Conservation (phyloP, 179 eudicot genomes). For the Sideroxylon spinosum region DNA sequence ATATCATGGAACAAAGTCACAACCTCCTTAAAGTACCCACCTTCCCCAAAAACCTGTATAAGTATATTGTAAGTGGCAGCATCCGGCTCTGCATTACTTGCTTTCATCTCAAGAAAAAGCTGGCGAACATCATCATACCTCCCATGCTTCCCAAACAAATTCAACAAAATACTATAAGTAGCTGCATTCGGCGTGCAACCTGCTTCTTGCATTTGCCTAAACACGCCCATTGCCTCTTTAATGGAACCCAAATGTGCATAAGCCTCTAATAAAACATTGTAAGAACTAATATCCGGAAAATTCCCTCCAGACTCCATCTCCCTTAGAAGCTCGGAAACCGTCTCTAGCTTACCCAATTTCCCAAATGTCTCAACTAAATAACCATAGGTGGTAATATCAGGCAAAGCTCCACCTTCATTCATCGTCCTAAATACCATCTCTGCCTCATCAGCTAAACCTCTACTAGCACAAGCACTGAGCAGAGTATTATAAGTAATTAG, state of each 20-base stretch:
- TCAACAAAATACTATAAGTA: slow-evolving; percentile 78
- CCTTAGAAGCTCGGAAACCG: slow-evolving; percentile 63
- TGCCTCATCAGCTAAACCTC: slow-evolving; percentile 81
- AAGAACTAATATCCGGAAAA: slow-evolving; percentile 72
- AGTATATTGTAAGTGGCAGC: slow-evolving; percentile 83
- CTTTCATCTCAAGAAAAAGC: slow-evolving; percentile 95
- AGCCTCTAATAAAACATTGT: slow-evolving; percentile 82
- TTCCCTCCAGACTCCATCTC: slow-evolving; percentile 80
- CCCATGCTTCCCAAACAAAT: slow-evolving; percentile 73
- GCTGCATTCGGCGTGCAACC: slow-evolving; percentile 78
- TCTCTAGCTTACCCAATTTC: slow-evolving; percentile 60
- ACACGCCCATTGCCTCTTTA: slow-evolving; percentile 80
- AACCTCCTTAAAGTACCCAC: slow-evolving; percentile 95
- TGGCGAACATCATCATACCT: slow-evolving; percentile 89
- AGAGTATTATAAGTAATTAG: slow-evolving; percentile 79
- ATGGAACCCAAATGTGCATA: slow-evolving; percentile 57
- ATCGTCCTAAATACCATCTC: slow-evolving; percentile 91
- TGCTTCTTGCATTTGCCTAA: slow-evolving; percentile 88
- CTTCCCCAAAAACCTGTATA: slow-evolving; percentile 85
- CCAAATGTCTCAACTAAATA: slow-evolving; percentile 81
- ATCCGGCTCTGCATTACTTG: slow-evolving; percentile 84
- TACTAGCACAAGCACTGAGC: slow-evolving; percentile 75
- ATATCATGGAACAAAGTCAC: slow-evolving; percentile 91
- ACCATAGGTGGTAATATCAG: slow-evolving; percentile 71
- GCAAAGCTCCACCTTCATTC: slow-evolving; percentile 86